These are phyloP conservation scores for Trapa bicornis DNA, from an alignment of 345 rosid species.

Conservation along the genomic window DNA sequence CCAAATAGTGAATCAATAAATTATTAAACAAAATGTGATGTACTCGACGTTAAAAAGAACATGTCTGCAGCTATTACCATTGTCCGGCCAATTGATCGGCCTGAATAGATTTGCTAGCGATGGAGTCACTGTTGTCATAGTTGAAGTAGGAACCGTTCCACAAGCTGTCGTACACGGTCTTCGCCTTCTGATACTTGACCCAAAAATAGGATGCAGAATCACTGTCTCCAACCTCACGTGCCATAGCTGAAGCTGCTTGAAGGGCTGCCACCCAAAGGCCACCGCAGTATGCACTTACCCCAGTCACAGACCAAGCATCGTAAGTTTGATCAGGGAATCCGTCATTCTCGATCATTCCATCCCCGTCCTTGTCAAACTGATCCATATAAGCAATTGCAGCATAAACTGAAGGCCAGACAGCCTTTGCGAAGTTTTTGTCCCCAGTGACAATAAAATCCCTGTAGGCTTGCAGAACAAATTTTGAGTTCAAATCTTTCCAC, in stretches of 20 bases:
- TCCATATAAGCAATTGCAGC: slow-evolving; percentile 84
- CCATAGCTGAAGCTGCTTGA: slow-evolving; percentile 92
- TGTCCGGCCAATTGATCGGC: slow-evolving; percentile 98
- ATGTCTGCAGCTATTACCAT: slow-evolving; percentile 29
- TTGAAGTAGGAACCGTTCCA: slow-evolving; percentile 95
- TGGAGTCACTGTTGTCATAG: slow-evolving; percentile 56
- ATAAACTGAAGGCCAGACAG: slow-evolving; percentile 90
- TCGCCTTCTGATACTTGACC: slow-evolving; percentile 75
- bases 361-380: slow-evolving; percentile 86
- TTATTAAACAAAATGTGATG: background rate
- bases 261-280: slow-evolving; percentile 94
- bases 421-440: slow-evolving; percentile 60
- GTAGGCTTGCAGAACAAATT: slow-evolving; percentile 85
- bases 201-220: slow-evolving; percentile 57
- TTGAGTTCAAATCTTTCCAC: slow-evolving; percentile 94
- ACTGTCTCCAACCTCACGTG: slow-evolving; percentile 63
- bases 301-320: slow-evolving; percentile 87
- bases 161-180: slow-evolving; percentile 47
- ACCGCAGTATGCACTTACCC: slow-evolving; percentile 81
- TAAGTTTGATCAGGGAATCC: slow-evolving; percentile 97
- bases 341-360: slow-evolving; percentile 92
- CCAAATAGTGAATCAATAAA: background rate
- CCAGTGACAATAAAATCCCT: slow-evolving; percentile 84
- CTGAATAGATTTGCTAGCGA: slow-evolving; percentile 65
- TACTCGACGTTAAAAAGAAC: background rate